These are phyloP conservation scores for Zygosaccharomyces sapae DNA, from an alignment of 1,139 yeast genomes.

Conservation along the genomic window DNA sequence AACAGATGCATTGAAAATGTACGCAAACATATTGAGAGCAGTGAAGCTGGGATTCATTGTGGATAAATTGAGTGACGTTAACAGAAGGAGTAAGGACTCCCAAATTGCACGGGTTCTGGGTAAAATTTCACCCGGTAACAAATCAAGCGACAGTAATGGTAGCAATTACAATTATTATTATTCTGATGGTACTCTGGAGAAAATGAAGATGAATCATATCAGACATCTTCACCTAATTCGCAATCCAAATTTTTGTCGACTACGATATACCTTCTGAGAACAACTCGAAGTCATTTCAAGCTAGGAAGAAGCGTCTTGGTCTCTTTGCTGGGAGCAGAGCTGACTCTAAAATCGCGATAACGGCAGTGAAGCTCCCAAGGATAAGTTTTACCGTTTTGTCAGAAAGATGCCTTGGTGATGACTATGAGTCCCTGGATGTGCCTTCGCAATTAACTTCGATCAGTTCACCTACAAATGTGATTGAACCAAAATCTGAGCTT, in stretches of 20 bases:
- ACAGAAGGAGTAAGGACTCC: conserved; percentile 17
- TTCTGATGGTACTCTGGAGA: conserved; percentile 12
- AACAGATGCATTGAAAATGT: conserved; percentile 62
- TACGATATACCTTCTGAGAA: conserved; percentile 16
- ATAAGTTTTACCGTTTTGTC: conserved; percentile 16
- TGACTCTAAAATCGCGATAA: background rate
- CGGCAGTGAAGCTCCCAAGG: conserved; percentile 2
- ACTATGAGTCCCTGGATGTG: conserved; percentile 16
- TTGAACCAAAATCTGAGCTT: background rate
- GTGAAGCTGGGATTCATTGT: conserved; percentile 38
- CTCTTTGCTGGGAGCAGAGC: conserved; percentile 1
- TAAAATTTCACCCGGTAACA: conserved; percentile 11
- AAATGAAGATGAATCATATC: conserved; percentile 4
- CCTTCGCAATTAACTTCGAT: conserved; percentile 10
- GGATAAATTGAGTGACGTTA: conserved; percentile 19
- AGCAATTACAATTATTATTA: conserved; percentile 5
- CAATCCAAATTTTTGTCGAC: conserved; percentile 18
- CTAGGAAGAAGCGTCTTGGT: conserved; percentile 3
- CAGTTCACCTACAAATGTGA: background rate
- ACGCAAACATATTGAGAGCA: conserved; percentile 37
- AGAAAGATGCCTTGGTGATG: conserved; percentile 11
- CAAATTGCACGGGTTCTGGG: conserved; percentile 23
- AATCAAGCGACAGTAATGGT: conserved; percentile 1
- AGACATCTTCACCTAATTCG: conserved; percentile 13
- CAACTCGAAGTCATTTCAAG: conserved; percentile 3